Evolutionary conservation across 169 alveolate genomes (phyloP), one percentile per base, ranked within the genome.

Genomic region (Cyclospora cayetanensis): DNA sequence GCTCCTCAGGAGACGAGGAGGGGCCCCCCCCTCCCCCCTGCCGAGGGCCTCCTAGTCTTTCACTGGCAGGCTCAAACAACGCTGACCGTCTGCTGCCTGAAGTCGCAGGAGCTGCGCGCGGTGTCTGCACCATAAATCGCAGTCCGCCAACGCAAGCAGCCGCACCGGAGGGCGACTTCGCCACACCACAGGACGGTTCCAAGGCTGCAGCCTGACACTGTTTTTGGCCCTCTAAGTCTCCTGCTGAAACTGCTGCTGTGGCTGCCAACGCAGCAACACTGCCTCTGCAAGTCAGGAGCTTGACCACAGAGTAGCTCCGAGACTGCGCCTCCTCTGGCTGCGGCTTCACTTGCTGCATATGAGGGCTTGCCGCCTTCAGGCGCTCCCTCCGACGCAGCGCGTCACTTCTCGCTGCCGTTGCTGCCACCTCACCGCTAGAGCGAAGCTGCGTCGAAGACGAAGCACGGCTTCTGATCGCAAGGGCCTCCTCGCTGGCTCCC

Each of bases 71-170:
- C 25, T 66, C 72, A 77, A 35, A 66, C 1, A 50, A 46, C 46
- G 43, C 46, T 46, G 88, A 29, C 72, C 50, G 88, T 29, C 31
- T 46, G 50, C 72, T 20, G 27, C 72, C 41, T 25, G 88, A 42
- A 25, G 88, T 50, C 34, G 88, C 88, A 18, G 63, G 0, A 18
- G 12, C 22, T 37, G 88, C 88, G 22, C 88, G 3, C 0, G 88
- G 88, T 42, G 88, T 77, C 72, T 77, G 65, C n/a, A 77, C 52
- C 22, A 55, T 50, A 70, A 77, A 77, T 20, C 70, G 88, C 52
- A 77, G 72, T 7, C 43, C 42, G 20, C 88, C 88, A 77, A 60
- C 72, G 15, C 72, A 50, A 46, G 29, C 50, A 12, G 35, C 20
- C 1, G 35, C 72, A 25, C 12, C 20, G 15, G 34, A 11, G 20